These are phyloP conservation scores for Crassisporium funariophilum DNA, from an alignment of 768 basidiomycete species.

Conservation along the genomic window DNA sequence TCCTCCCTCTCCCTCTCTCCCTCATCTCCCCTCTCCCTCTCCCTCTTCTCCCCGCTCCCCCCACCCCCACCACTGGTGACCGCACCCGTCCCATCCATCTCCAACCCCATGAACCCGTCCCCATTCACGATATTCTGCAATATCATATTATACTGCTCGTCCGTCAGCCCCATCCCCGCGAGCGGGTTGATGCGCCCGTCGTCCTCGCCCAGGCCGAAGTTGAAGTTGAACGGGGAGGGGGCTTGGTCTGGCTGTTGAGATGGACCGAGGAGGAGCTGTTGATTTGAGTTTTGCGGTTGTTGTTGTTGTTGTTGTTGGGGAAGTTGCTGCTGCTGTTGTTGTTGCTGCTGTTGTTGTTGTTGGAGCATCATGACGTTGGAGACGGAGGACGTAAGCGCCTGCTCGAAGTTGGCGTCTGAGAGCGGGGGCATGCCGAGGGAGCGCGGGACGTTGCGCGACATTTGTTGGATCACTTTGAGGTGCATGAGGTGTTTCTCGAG, in stretches of 20 bases:
- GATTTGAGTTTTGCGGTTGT: conserved; percentile 15
- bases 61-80: conserved; percentile 9
- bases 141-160: conserved; percentile 85
- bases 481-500: conserved; percentile 94
- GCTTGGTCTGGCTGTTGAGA: conserved; percentile 11
- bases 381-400: conserved; percentile 46
- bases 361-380: conserved; percentile 9
- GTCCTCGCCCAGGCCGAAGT: conserved; percentile 35
- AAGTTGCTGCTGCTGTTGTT: conserved; percentile 3
- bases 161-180: conserved; percentile 83
- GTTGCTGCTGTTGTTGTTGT: neutral
- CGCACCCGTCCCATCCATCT: conserved; percentile 24
- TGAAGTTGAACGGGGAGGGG: conserved; percentile 25
- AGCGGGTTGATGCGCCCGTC: conserved; percentile 78
- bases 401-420: conserved; percentile 54
- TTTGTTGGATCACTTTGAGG: conserved; percentile 82
- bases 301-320: neutral
- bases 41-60: conserved; percentile 12
- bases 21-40: conserved; percentile 26
- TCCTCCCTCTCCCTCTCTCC: conserved; percentile 25
- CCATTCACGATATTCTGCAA: conserved; percentile 71
- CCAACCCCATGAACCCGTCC: conserved; percentile 54
- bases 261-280: conserved; percentile 3
- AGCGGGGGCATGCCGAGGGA: conserved; percentile 68
- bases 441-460: conserved; percentile 61